Conservation (phyloP, 192 early-diverging fungal species). For the Entomortierella parvispora region DNA sequence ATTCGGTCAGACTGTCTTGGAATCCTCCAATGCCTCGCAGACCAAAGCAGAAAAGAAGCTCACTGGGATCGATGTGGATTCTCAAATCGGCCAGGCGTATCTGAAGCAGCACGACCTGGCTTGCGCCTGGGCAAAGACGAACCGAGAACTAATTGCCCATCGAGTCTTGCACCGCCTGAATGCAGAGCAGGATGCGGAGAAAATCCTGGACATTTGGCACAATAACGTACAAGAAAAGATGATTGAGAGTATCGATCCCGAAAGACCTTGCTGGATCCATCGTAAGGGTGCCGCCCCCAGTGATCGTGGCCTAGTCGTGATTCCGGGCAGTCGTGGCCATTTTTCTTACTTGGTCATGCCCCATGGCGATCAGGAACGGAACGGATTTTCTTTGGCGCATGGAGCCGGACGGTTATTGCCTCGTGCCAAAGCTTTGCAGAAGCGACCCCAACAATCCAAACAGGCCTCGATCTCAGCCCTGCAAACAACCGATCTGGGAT, state of each 20-base stretch:
- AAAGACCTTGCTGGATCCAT: slow-evolving; percentile 56
- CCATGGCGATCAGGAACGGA: slow-evolving; percentile 49
- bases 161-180: slow-evolving; percentile 56
- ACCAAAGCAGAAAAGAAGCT: slow-evolving; percentile 45
- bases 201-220: slow-evolving; percentile 69
- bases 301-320: slow-evolving; percentile 62
- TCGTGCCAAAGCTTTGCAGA: slow-evolving; percentile 55
- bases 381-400: slow-evolving; percentile 66
- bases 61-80: slow-evolving; percentile 29
- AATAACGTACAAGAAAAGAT: slow-evolving; percentile 58
- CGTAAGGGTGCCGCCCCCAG: slow-evolving; percentile 70
- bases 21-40: slow-evolving; percentile 32
- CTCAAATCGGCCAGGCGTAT: slow-evolving; percentile 46
- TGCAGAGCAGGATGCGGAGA: slow-evolving; percentile 31
- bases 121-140: slow-evolving; percentile 59
- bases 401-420: slow-evolving; percentile 64
- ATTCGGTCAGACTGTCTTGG: slow-evolving; percentile 62
- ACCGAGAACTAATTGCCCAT: slow-evolving; percentile 65
- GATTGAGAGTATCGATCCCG: slow-evolving; percentile 15
- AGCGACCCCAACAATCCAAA: slow-evolving; percentile 39
- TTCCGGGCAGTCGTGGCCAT: slow-evolving; percentile 67
- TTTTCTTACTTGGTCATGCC: slow-evolving; percentile 68
- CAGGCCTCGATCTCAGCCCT: slow-evolving; percentile 47
- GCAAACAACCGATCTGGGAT: slow-evolving; percentile 55
- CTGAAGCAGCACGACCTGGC: slow-evolving; percentile 59